A percentile compares a stretch with the other conserved stretches of the same genome.
Conservation (phyloP, 2,329 filamentous ascomycete species). For the Dryadomyces sulphureus region DNA sequence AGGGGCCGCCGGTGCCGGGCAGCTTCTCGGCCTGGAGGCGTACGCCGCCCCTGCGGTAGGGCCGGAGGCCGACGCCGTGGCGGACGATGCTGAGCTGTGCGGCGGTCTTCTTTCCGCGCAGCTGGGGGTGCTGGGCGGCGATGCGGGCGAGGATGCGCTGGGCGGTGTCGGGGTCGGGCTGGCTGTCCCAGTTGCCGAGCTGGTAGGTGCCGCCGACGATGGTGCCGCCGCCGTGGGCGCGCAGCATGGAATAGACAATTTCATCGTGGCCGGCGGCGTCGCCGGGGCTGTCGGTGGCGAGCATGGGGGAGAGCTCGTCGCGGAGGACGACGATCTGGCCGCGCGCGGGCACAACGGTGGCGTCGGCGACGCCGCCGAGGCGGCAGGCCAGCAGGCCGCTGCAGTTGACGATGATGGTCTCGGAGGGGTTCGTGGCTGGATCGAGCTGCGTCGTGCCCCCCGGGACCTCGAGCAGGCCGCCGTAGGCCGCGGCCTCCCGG, state of each 20-base stretch:
- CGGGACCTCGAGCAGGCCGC: constrained; percentile 17
- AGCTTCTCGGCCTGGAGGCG: constrained; percentile 61
- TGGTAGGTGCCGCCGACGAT: constrained; percentile 79
- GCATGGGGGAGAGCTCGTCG: constrained; percentile 61
- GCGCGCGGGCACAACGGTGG: constrained; percentile 56
- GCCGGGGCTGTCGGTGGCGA: constrained; percentile 54
- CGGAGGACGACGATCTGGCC: constrained; percentile 76
- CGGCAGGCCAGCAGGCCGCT: constrained; percentile 63
- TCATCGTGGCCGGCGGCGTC: constrained; percentile 49
- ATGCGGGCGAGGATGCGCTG: constrained; percentile 71
- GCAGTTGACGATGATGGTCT: constrained; percentile 65
- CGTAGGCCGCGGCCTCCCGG: constrained; percentile 48
- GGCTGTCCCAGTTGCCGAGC: constrained; percentile 62
- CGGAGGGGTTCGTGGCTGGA: constrained; percentile 21
- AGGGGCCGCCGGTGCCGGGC: constrained; percentile 9
- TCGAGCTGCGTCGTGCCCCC: constrained; percentile 25
- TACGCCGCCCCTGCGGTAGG: constrained; percentile 57
- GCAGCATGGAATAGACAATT: constrained; percentile 66
- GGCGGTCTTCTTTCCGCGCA: constrained; percentile 51
- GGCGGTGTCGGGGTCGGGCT: constrained; percentile 67
- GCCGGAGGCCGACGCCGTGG: constrained; percentile 71
- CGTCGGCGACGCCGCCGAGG: constrained; percentile 71
- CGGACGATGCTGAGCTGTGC: constrained; percentile 61
- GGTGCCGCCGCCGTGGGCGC: constrained; percentile 67
- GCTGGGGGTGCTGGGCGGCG: constrained; percentile 46